These are phyloP conservation scores for Ascochyta lentis DNA, from an alignment of 2,329 filamentous ascomycete species.

Conservation along the genomic window DNA sequence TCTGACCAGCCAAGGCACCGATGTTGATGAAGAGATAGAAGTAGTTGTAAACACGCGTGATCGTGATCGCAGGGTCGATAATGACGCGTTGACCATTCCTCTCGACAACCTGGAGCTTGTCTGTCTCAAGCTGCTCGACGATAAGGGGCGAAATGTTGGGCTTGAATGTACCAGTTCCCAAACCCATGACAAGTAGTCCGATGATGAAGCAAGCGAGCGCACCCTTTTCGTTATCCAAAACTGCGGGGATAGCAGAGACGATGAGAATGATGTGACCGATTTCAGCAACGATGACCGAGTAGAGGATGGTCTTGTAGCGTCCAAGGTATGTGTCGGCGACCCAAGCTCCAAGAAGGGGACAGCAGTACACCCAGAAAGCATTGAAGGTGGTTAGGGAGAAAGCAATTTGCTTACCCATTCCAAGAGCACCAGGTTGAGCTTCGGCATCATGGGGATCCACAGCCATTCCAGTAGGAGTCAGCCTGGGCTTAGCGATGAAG, in stretches of 20 bases:
- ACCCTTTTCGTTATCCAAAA: conserved; percentile 56
- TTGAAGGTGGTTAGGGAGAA: conserved; percentile 61
- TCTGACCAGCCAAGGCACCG: conserved; percentile 45
- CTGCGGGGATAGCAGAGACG: conserved; percentile 60
- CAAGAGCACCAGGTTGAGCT: conserved; percentile 59
- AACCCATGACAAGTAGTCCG: conserved; percentile 67
- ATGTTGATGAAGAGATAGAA: conserved; percentile 51
- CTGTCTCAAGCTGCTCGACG: conserved; percentile 69
- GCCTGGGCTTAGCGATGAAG: conserved; percentile 44
- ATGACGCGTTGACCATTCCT: conserved; percentile 65
- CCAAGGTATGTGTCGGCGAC: conserved; percentile 67
- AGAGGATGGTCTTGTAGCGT: conserved; percentile 65
- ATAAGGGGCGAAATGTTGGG: conserved; percentile 65
- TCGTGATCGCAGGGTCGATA: conserved; percentile 70
- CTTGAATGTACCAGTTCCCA: conserved; percentile 74
- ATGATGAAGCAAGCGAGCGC: conserved; percentile 63
- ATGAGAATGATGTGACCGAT: conserved; percentile 62
- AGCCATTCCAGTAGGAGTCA: conserved; percentile 41
- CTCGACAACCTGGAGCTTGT: conserved; percentile 55
- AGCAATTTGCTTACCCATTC: conserved; percentile 61
- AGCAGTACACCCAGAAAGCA: conserved; percentile 64
- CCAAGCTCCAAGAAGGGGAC: conserved; percentile 65
- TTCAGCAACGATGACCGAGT: conserved; percentile 66
- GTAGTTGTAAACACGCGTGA: conserved; percentile 71
- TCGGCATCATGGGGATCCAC: conserved; percentile 33